Base-by-base conservation (phyloP, 176 grass and related monocot genomes). In the Aegilops speltoides region DNA sequence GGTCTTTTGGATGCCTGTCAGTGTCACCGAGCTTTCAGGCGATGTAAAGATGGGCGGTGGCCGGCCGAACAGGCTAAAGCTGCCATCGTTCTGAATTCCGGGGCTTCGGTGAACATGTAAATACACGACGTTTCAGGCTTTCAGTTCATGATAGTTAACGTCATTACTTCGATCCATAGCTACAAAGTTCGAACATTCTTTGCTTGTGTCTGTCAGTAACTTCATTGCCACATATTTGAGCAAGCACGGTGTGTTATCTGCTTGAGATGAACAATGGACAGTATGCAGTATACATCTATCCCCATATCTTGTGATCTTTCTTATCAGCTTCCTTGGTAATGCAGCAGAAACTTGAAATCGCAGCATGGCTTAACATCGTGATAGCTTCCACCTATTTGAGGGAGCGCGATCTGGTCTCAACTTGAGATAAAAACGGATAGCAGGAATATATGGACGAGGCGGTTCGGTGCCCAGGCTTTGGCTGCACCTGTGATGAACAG, bases 1-100 rank as follows among this genome's bases (percentile, higher is more conserved):
- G 7, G 20, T 10, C 26, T 66, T 73, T 48, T 29, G 25, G 45
- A 65, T 82, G 24, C 6, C 24, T 15, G 1, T 57, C 61, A 79
- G 65, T 50, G 45, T 86, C 22, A 15, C 68, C 73, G 54, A 24
- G 59, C 63, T 25, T 29, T 52, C 29, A 66, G 56, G 45, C 23
- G 61, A 38, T 79, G 29, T 72, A 29, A 52, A 78, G n/a, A 41
- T 73, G 32, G 19, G 19, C 56, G 56, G 33, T 66, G 46, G 74
- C 74, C 46, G 57, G 45, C 15, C 6, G 26, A 75, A 61, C 38
- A 45, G 26, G 80, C 76, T 68, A 22, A 33, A 48, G 74, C 17
- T 77, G 74, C 74, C 74, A 57, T 10, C 74, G 46, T 77, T 33
- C 74, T 77, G 74, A 77, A 56, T 56, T 77, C 74, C 74, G 26